Conservation (phyloP, 768 basidiomycete genomes). For the Roridomyces roridus region DNA sequence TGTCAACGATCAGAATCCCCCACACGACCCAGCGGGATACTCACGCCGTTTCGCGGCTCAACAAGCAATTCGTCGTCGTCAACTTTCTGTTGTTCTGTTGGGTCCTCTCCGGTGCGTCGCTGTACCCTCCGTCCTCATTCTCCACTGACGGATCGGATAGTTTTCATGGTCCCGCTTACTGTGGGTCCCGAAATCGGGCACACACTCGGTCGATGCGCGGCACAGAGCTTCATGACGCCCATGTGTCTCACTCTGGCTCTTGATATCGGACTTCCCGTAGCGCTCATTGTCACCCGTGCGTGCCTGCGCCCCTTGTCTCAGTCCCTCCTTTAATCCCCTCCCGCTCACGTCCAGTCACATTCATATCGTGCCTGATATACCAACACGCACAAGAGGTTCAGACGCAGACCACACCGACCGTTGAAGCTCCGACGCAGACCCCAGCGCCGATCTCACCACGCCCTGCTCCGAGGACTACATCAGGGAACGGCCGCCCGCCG, state of each 20-base stretch:
- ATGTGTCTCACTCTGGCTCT: conserved; percentile 16
- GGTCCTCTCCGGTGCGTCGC: conserved; percentile 16
- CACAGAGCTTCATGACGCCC: neutral
- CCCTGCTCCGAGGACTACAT: too few species aligned
- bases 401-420: neutral
- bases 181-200: conserved; percentile 2
- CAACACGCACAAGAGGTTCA: neutral
- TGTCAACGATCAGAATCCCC: conserved; percentile 4
- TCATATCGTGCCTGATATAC: conserved; percentile 9
- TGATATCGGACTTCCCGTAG: conserved; percentile 15
- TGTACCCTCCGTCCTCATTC: neutral
- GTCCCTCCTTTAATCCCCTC: neutral
- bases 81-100: conserved; percentile 23
- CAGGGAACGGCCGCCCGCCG: too few species aligned
- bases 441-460: too few species aligned
- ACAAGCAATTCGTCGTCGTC: conserved; percentile 22
- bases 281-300: conserved; percentile 18
- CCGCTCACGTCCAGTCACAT: conserved; percentile 1
- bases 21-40: conserved; percentile 7
- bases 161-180: conserved; percentile 16
- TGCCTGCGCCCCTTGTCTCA: neutral
- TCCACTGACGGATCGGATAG: neutral
- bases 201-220: neutral
- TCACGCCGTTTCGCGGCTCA: conserved; percentile 17
- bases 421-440: too few species aligned